These are phyloP conservation scores for Amaranthus palmeri DNA, from an alignment of 148 eudicot species.

Conservation along the genomic window DNA sequence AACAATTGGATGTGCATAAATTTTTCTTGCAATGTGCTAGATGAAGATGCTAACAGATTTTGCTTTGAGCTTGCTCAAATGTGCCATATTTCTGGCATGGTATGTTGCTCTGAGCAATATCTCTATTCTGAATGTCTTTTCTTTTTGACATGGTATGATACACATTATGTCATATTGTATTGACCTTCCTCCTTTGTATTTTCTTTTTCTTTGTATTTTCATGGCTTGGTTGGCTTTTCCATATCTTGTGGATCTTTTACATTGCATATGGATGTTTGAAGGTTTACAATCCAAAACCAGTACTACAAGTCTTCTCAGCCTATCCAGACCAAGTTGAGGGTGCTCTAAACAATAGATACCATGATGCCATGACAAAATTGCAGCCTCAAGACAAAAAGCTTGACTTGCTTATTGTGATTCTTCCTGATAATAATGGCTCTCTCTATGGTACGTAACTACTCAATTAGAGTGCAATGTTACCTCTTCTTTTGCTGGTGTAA, in stretches of 20 bases:
- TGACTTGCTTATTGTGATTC: constrained; percentile 63
- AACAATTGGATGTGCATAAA: constrained; percentile 68
- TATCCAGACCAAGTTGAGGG: constrained; percentile 73
- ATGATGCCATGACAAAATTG: constrained; percentile 56
- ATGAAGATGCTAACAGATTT: constrained; percentile 46
- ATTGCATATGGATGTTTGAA: constrained; percentile 13
- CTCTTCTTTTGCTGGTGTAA: background rate
- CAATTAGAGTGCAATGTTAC: background rate
- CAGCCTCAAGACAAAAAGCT: constrained; percentile 46
- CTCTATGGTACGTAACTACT: constrained; percentile 55
- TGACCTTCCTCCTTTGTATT: background rate
- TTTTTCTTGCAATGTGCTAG: constrained; percentile 65
- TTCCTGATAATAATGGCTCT: constrained; percentile 82
- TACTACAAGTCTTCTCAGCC: constrained; percentile 42
- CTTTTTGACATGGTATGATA: background rate
- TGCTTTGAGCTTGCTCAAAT: constrained; percentile 72
- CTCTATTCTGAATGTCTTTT: too few species aligned
- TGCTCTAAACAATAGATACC: constrained; percentile 49
- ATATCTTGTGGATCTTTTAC: background rate
- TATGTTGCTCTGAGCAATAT: constrained; percentile 35
- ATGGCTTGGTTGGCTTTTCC: too few species aligned
- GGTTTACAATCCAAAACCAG: constrained; percentile 57
- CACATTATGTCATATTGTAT: background rate
- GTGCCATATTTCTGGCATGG: constrained; percentile 77
- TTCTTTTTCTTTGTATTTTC: too few species aligned